These are phyloP conservation scores for Ascoidea rubescens DNA, from an alignment of 805 yeast species.

Conservation along the genomic window DNA sequence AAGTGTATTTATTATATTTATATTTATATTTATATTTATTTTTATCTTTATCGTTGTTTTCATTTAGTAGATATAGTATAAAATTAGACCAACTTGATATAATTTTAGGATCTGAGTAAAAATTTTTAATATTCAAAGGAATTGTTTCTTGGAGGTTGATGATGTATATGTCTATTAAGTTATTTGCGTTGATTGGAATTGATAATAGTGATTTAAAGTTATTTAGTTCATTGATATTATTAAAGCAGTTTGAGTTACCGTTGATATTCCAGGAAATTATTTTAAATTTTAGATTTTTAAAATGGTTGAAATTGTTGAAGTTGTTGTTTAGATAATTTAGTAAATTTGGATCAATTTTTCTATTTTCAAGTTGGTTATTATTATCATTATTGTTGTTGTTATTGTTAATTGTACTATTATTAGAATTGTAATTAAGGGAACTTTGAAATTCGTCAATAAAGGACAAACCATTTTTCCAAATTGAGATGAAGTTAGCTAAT, in stretches of 20 bases:
- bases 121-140: conserved; percentile 25
- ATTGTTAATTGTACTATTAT: no score
- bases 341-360: conserved; percentile 6
- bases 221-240: conserved; percentile 7
- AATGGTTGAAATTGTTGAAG: conserved; percentile 5
- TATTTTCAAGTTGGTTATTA: conserved; percentile 3
- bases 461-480: neutral
- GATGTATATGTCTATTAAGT: conserved; percentile 22
- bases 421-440: no score
- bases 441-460: neutral
- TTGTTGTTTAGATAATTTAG: conserved; percentile 8
- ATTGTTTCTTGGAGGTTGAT: conserved; percentile 37
- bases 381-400: no score
- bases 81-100: conserved; percentile 21
- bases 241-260: conserved; percentile 14
- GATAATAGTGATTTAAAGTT: conserved; percentile 11
- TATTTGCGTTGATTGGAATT: conserved; percentile 3
- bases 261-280: conserved; percentile 27
- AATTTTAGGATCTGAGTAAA: conserved; percentile 21
- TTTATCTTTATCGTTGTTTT: neutral
- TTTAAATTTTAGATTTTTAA: conserved; percentile 14
- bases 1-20: conserved; percentile 16
- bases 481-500: neutral
- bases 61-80: conserved; percentile 14
- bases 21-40: neutral